Percentiles rank a stretch among this genome's conserved stretches.
Conservation (phyloP, 805 yeast species). For the Kodamaea neixiangensis region DNA sequence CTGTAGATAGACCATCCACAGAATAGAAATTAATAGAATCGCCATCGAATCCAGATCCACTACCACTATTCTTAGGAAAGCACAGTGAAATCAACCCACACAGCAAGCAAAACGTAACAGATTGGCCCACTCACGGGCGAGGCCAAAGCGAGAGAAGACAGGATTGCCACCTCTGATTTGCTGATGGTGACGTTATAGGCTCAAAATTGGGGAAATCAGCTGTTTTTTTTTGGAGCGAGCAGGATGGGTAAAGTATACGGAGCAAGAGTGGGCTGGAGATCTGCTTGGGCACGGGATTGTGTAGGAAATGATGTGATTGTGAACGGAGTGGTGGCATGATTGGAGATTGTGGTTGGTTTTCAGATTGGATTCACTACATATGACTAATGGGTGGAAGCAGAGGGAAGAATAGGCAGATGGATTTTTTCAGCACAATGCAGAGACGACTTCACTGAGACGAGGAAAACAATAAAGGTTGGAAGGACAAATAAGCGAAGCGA, state of each 20-base stretch:
- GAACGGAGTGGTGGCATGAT: background rate
- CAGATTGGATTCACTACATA: no score
- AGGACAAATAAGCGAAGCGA: background rate
- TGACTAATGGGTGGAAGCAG: no score
- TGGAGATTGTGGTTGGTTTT: background rate
- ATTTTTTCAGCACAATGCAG: background rate
- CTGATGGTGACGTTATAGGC: background rate
- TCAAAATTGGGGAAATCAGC: slow-evolving; percentile 6
- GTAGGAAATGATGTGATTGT: background rate
- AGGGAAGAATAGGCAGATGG: background rate
- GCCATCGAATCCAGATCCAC: no score
- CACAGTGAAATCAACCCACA: no score
- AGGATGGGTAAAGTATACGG: background rate
- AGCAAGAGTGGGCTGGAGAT: no score
- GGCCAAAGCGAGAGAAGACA: background rate
- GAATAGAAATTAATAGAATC: no score
- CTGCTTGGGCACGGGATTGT: background rate
- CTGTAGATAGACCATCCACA: no score
- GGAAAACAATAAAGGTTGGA: background rate
- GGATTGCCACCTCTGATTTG: background rate
- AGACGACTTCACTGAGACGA: background rate
- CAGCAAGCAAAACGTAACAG: no score
- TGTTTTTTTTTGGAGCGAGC: slow-evolving; percentile 1
- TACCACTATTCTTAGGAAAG: no score
- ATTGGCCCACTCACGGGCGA: background rate